Base-by-base conservation (phyloP, 2,329 filamentous ascomycete species). In the Claviceps sp. region DNA sequence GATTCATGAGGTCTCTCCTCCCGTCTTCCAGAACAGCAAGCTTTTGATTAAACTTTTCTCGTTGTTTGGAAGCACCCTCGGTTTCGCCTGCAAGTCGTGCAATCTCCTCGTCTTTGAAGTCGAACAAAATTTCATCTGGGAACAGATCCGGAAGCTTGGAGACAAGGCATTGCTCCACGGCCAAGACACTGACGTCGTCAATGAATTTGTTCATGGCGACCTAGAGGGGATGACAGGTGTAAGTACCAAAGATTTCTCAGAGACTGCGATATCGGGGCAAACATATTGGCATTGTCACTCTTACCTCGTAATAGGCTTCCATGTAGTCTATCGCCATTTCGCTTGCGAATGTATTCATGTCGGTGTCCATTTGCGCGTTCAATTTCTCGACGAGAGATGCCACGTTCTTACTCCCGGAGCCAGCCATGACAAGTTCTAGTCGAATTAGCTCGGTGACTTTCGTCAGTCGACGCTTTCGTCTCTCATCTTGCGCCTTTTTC, bases 301-400 rank as follows among this genome's bases (percentile, higher is more conserved):
- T 49, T 47, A 64, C 70, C 60, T 71, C 62, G 50, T 73, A 73
- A 50, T 69, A 73, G 0, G 69, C 68, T 37, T 66, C 58, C 55
- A 71, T 61, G 20, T 59, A 66, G 47, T 71, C 68, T 1, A 71
- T 47, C 1, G 54, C 56, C 11, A 53, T n/a, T 36, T 54, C 50
- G 16, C 49, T 52, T 11, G 39, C 50, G n/a, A 44, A 50, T 1
- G 16, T 22, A 9, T 50, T 45, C 53, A 54, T 52, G 7, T 54
- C 45, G 4, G 38, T 8, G 6, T 52, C 47, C 4, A 36, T 46
- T 9, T 26, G 5, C 16, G 39, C 11, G 5, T 38, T n/a, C 8
- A 54, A 14, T 17, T 4, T n/a, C 1, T 50, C 14, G n/a, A 46
- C 34, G 1, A 53, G 2, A 7, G 4, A 2, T 29, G 2, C 9